Conservation (phyloP, 306 rosid species). For the Ochetophila trinervis region DNA sequence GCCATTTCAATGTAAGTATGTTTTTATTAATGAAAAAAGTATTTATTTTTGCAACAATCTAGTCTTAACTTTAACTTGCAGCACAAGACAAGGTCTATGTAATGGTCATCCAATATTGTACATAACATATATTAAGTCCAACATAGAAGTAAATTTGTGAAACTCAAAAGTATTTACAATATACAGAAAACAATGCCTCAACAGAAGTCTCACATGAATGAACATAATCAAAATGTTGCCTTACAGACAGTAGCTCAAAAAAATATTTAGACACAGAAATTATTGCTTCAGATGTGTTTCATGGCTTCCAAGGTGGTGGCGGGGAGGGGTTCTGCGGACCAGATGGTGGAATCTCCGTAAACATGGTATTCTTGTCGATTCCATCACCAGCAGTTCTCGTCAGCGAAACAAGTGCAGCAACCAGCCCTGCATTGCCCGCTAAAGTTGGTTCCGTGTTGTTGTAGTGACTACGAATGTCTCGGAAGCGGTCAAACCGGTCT, state of each 20-base stretch:
- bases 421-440: slow-evolving; percentile 66
- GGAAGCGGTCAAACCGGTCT: slow-evolving; percentile 41
- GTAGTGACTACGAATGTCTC: slow-evolving; percentile 35
- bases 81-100: no score
- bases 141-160: no score
- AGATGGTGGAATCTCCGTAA: slow-evolving; percentile 57
- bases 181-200: no score
- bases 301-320: slow-evolving; percentile 63
- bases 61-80: no score
- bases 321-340: slow-evolving; percentile 57
- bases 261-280: not conserved
- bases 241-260: not conserved
- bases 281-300: no score
- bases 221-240: not conserved
- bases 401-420: slow-evolving; percentile 62
- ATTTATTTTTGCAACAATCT: no score
- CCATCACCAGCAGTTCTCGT: slow-evolving; percentile 35
- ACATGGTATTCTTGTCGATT: slow-evolving; percentile 54
- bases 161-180: no score
- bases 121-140: no score
- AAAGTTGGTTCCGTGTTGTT: slow-evolving; percentile 55
- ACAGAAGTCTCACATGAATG: not conserved
- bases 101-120: no score
- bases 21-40: no score
- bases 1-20: no score